Conservation (phyloP, 345 rosid species). For the Brassica nigra region DNA sequence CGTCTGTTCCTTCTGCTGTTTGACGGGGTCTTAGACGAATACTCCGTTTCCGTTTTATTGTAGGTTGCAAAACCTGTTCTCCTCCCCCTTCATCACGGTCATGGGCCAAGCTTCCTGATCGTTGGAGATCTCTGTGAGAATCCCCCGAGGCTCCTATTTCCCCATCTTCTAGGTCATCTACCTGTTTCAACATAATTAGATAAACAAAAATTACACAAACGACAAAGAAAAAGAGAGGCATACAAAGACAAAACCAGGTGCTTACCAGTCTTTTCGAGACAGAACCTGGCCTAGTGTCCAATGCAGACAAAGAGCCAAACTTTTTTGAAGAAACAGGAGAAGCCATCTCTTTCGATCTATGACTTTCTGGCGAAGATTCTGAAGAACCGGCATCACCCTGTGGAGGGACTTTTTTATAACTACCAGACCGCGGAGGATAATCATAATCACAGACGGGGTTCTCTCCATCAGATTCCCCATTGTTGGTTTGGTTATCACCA, state of each 20-base stretch:
- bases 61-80: conserved; percentile 97
- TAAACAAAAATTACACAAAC: conserved; percentile 31
- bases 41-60: conserved; percentile 94
- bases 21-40: conserved; percentile 89
- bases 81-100: conserved; percentile 97
- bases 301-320: conserved; percentile 94
- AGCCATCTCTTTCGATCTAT: conserved; percentile 59
- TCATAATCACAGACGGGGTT: conserved; percentile 56
- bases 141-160: conserved; percentile 96
- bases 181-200: conserved; percentile 50
- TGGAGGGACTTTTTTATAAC: conserved; percentile 49
- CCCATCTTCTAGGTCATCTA: conserved; percentile 96
- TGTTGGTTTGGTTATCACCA: conserved; percentile 53
- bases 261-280: conserved; percentile 77
- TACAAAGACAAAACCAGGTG: conserved; percentile 24
- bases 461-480: conserved; percentile 84
- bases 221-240: conserved; percentile 16
- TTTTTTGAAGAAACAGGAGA: conserved; percentile 94
- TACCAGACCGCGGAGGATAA: conserved; percentile 58
- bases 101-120: conserved; percentile 93
- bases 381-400: conserved; percentile 80
- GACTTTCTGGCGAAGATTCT: conserved; percentile 85
- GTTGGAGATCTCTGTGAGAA: conserved; percentile 86
- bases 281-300: conserved; percentile 91
- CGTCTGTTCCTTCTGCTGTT: conserved; percentile 62